phyloP scores from a whole-genome alignment of 495 filamentous ascomycete species.

The Neurospora sp. region DNA sequence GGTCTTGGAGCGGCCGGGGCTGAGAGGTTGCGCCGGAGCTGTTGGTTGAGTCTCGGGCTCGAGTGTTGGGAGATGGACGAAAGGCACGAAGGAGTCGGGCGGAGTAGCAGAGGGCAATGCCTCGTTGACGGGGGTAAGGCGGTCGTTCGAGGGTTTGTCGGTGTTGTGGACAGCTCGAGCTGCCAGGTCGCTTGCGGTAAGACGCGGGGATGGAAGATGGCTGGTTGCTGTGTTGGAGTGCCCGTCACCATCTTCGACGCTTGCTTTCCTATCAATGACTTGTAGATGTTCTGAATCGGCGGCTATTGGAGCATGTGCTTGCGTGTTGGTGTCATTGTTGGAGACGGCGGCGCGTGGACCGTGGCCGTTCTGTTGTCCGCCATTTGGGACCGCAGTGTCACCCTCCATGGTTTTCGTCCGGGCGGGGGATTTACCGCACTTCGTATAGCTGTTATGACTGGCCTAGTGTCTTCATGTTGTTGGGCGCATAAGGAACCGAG shows the following conservation, averaged over 20 bases:
- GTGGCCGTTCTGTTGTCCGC: not conserved
- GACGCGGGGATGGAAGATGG: slow-evolving; percentile 9
- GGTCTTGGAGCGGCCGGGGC: slow-evolving; percentile 5
- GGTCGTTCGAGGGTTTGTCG: slow-evolving; percentile 18
- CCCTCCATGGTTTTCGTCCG: not conserved
- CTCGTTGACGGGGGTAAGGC: slow-evolving; percentile 20
- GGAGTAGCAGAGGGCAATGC: not conserved
- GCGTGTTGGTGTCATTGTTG: not conserved
- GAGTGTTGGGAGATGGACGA: not conserved
- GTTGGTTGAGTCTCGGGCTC: not conserved
- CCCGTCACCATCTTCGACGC: not conserved
- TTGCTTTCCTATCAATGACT: not conserved
- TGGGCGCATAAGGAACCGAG: not conserved
- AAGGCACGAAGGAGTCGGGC: not conserved
- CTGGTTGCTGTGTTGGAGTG: not conserved
- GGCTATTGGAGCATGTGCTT: not conserved
- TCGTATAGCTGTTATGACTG: not conserved
- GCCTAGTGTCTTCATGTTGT: not conserved
- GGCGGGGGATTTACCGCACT: not conserved
- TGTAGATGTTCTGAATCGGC: not conserved
- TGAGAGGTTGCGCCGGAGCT: not conserved
- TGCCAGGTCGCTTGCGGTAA: slow-evolving; percentile 1
- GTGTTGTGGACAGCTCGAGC: not conserved
- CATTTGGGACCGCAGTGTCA: not conserved
- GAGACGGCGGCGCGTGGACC: not conserved